These are phyloP conservation scores for Acorus calamus DNA, from an alignment of 106 monocot species.

Conservation along the genomic window DNA sequence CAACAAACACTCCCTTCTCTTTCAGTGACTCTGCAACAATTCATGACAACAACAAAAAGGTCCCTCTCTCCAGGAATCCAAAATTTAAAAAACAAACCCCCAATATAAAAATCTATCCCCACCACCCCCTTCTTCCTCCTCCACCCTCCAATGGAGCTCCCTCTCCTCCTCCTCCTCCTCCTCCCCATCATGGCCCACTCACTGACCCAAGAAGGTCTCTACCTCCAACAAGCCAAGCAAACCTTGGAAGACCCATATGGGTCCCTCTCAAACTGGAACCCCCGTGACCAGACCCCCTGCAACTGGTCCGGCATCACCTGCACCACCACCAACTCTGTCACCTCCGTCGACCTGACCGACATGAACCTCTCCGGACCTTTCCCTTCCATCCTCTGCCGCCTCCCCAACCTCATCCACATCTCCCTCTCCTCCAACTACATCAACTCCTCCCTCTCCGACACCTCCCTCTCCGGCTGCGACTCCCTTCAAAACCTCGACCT, in stretches of 20 bases:
- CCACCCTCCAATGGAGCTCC: not conserved
- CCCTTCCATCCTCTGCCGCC: slow-evolving; percentile 3
- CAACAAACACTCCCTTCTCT: no score
- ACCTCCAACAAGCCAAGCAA: slow-evolving; percentile 26
- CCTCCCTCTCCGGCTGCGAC: slow-evolving; percentile 26
- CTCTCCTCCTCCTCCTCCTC: not conserved
- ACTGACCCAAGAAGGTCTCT: slow-evolving; percentile 35
- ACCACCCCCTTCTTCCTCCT: no score
- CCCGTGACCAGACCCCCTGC: slow-evolving; percentile 34
- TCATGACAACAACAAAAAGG: no score
- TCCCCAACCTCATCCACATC: slow-evolving; percentile 10
- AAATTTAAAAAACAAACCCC: no score
- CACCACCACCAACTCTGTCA: not conserved
- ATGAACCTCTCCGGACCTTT: not conserved
- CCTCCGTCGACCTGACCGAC: slow-evolving; percentile 5
- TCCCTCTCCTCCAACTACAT: slow-evolving; percentile 12
- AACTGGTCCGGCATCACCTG: slow-evolving; percentile 36
- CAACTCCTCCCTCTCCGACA: slow-evolving; percentile 8
- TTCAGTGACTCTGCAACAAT: no score
- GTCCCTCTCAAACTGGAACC: slow-evolving; percentile 30
- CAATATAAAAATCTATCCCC: no score
- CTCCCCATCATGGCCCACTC: slow-evolving; percentile 1
- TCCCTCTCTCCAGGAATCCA: no score
- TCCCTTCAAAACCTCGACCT: slow-evolving; percentile 53
- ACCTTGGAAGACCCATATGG: slow-evolving; percentile 9